phyloP scores from a whole-genome alignment of 495 filamentous ascomycete species.

The Penicillium maclennaniae region DNA sequence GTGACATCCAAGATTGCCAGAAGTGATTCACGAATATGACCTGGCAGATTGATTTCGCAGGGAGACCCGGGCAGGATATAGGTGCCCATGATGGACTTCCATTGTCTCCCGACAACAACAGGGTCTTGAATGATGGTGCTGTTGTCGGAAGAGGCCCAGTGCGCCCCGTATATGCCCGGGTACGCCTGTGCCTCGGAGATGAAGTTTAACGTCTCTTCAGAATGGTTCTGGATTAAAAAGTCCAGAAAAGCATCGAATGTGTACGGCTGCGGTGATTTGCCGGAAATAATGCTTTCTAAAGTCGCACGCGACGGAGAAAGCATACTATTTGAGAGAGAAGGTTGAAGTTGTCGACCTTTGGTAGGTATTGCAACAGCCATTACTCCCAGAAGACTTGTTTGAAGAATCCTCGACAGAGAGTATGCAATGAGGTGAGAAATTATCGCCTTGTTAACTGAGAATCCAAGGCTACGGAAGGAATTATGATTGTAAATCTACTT shows the following conservation, averaged over 20 bases:
- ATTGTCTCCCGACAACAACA: neutral
- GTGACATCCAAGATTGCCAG: neutral
- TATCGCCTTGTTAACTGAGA: too few species aligned
- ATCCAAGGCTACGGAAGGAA: too few species aligned
- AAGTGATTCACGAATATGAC: neutral
- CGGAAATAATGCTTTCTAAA: neutral
- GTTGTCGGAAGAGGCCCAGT: neutral
- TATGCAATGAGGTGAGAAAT: too few species aligned
- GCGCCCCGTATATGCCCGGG: neutral
- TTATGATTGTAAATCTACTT: too few species aligned
- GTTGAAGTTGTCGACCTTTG: neutral
- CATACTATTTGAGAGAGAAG: neutral
- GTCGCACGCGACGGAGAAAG: neutral
- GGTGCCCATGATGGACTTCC: constrained; percentile 3
- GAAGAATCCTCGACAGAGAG: too few species aligned
- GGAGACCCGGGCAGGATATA: constrained; percentile 1
- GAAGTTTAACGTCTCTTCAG: constrained; percentile 2
- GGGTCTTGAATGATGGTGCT: neutral
- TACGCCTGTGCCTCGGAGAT: constrained; percentile 1
- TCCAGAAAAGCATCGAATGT: constrained; percentile 3
- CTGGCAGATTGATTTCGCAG: constrained; percentile 3
- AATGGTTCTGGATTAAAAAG: constrained; percentile 3
- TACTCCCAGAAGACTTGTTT: neutral
- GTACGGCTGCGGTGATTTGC: neutral
- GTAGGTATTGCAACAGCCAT: neutral